phyloP scores from a whole-genome alignment of 176 grass and related monocot genomes.

The Musa troglodytarum region DNA sequence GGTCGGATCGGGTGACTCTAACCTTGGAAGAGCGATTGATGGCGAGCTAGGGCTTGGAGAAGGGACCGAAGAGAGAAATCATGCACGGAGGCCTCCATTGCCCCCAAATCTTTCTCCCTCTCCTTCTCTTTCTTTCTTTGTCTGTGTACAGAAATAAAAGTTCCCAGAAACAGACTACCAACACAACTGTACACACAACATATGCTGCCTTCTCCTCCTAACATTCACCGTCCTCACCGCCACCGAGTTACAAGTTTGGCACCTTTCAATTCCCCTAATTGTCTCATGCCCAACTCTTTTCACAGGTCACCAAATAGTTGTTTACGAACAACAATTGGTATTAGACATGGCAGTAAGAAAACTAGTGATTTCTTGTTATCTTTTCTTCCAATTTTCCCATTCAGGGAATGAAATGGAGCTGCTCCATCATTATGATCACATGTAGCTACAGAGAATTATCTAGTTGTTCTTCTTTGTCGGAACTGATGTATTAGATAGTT shows the following conservation, averaged over 20 bases:
- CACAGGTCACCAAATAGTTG: neutral
- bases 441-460: too few species aligned
- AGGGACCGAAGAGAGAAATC: neutral
- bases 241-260: too few species aligned
- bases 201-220: conserved; percentile 5
- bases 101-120: conserved; percentile 11
- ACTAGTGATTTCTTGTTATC: neutral
- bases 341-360: neutral
- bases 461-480: too few species aligned
- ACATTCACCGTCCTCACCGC: too few species aligned
- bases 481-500: too few species aligned
- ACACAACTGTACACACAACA: conserved; percentile 4
- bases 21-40: conserved; percentile 22
- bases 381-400: too few species aligned
- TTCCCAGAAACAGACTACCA: neutral
- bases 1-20: neutral
- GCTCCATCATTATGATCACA: too few species aligned
- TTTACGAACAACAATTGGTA: neutral
- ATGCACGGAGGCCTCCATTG: conserved; percentile 16
- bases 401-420: too few species aligned
- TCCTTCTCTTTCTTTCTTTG: conserved; percentile 14
- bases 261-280: too few species aligned
- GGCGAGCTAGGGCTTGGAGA: neutral
- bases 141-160: neutral
- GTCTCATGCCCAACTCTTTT: neutral